Evolutionary conservation across 2,329 filamentous ascomycete genomes (phyloP).

Genomic region (Coniochaeta ligniaria): DNA sequence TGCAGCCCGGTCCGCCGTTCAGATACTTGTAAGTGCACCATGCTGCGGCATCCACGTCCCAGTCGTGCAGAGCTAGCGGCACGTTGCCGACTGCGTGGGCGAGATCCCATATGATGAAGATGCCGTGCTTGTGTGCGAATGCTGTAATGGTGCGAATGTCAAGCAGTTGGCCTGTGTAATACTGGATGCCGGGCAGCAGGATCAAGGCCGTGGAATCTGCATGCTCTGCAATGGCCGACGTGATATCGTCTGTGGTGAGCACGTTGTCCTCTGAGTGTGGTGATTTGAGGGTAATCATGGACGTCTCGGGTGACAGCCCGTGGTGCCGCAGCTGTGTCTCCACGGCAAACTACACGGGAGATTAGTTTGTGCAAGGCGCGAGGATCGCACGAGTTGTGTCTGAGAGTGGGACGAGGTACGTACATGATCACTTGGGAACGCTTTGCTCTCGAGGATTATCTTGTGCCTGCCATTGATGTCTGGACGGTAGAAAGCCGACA

Average conservation of each 20-base stretch:
- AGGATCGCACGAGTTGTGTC: not conserved
- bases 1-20: conserved; percentile 68
- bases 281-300: conserved; percentile 62
- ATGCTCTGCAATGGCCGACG: conserved; percentile 59
- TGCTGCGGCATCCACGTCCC: conserved; percentile 70
- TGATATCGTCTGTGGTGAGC: conserved; percentile 59
- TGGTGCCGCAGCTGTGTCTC: conserved; percentile 69
- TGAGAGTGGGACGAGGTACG: not conserved
- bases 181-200: conserved; percentile 73
- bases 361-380: not conserved
- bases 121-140: conserved; percentile 58
- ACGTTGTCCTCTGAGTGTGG: conserved; percentile 38
- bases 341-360: conserved; percentile 55
- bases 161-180: conserved; percentile 72
- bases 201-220: conserved; percentile 59
- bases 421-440: conserved; percentile 77
- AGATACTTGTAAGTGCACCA: conserved; percentile 86
- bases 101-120: conserved; percentile 72
- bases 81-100: conserved; percentile 76
- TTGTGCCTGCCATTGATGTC: conserved; percentile 53
- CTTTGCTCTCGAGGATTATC: conserved; percentile 73
- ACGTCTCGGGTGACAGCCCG: conserved; percentile 52
- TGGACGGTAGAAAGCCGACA: conserved; percentile 73
- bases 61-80: conserved; percentile 62
- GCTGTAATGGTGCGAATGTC: conserved; percentile 68